Conservation (phyloP, 2,329 filamentous ascomycete genomes). For the Claviceps purpurea region DNA sequence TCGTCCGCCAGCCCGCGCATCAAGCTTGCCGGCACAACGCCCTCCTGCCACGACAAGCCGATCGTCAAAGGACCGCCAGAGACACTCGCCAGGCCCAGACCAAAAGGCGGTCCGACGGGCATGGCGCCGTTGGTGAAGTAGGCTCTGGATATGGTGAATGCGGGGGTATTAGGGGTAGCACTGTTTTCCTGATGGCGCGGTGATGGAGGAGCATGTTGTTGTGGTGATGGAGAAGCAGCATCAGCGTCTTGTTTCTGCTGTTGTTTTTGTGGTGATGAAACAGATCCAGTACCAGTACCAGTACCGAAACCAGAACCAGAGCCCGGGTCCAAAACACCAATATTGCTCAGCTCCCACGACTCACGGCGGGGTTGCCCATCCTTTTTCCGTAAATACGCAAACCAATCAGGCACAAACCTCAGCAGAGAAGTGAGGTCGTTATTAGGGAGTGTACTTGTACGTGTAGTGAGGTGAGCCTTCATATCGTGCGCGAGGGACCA, state of each 20-base stretch:
- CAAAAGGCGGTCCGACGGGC: conserved; percentile 28
- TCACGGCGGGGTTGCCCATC: conserved; percentile 27
- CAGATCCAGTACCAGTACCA: too few species aligned
- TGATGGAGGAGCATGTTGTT: neutral
- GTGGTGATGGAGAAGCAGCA: neutral
- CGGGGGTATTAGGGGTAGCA: neutral
- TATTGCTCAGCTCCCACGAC: conserved; percentile 40
- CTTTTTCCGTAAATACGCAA: conserved; percentile 24
- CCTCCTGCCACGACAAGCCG: conserved; percentile 35
- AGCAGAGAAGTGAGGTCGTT: conserved; percentile 32
- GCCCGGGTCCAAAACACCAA: conserved; percentile 25
- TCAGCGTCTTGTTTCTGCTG: conserved; percentile 4
- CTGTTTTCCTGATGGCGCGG: neutral
- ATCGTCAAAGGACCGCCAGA: conserved; percentile 25
- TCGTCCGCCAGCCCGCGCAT: conserved; percentile 24
- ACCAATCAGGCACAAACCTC: conserved; percentile 29
- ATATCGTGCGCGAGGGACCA: conserved; percentile 28
- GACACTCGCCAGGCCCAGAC: conserved; percentile 34
- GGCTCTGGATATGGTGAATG: conserved; percentile 27
- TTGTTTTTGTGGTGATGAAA: too few species aligned
- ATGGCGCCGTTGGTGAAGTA: conserved; percentile 37
- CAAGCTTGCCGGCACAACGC: conserved; percentile 24
- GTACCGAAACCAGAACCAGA: too few species aligned
- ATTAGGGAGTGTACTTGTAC: conserved; percentile 20
- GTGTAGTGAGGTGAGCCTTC: conserved; percentile 21